Evolutionary conservation across 2,329 filamentous ascomycete species (phyloP), one percentile per base, ranked within the genome.

Genomic region (Keithomyces neogunnii): DNA sequence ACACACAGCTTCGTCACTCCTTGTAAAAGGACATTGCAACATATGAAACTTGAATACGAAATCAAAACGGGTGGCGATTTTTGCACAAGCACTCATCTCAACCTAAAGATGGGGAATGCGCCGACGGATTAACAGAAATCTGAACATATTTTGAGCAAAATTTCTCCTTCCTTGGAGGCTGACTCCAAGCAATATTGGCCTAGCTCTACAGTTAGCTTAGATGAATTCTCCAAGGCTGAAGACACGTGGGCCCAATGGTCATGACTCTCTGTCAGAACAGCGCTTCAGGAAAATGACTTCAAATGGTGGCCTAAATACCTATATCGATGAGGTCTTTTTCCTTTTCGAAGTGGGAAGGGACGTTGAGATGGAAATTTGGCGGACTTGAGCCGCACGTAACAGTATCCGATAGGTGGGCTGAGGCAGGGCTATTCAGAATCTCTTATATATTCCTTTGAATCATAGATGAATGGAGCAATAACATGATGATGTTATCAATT

Each of bases 381-480:
- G 40, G 35, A 31, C 11, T 9, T n/a, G n/a, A 36, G 49, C 28
- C 42, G 13, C 28, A 48, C 45, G 45, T 45, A 40, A 33, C 35
- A 31, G 40, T 52, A 47, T 47, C 36, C 45, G 26, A 55, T 51
- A 47, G 46, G 38, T 40, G 48, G 42, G 46, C 33, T 47, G 48
- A 44, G 40, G n/a, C 36, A 48, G 46, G 48, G 45, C 55, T 57
- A 59, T 55, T 59, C 59, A 59, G 59, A 63, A 66, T 65, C 59
- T 66, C 59, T 58, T 65, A 62, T 59, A 63, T 62, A 61, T 65
- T 64, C 60, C 56, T 61, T 66, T 60, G 55, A 58, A 59, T 66
- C 53, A 65, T 65, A 67, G 63, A 67, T 62, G 64, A 66, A 66
- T 61, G 60, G 53, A 63, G 53, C 53, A 63, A 63, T 53, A 62